phyloP scores from a whole-genome alignment of 768 basidiomycete genomes.

The Hygrophoropsis aurantiaca region DNA sequence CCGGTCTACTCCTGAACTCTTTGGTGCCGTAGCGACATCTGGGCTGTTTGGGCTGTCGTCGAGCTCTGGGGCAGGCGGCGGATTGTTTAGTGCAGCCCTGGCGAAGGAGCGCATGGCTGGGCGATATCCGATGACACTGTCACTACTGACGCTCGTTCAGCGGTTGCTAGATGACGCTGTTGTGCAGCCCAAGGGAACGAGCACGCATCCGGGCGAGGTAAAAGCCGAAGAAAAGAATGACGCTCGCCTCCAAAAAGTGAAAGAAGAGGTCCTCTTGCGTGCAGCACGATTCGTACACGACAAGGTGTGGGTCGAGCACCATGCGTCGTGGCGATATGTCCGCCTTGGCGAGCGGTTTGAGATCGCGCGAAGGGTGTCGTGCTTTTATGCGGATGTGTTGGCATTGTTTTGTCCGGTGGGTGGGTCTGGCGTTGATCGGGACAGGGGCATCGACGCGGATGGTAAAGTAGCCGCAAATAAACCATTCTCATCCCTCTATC shows the following conservation, averaged over 20 bases:
- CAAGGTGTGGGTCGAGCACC: conserved; percentile 86
- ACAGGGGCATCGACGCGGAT: too few relatives aligned
- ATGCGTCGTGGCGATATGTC: conserved; percentile 79
- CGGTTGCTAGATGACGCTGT: conserved; percentile 75
- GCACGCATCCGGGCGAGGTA: too few relatives aligned
- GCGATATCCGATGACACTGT: conserved; percentile 79
- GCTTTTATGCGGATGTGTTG: conserved; percentile 65
- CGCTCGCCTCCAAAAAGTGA: conserved; percentile 71
- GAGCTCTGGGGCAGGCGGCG: too few relatives aligned
- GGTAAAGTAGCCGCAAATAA: too few relatives aligned
- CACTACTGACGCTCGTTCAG: conserved; percentile 74
- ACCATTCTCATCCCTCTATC: conserved; percentile 58
- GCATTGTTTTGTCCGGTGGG: too few relatives aligned
- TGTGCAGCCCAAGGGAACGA: too few relatives aligned
- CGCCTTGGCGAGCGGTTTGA: conserved; percentile 83
- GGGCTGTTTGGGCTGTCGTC: too few relatives aligned
- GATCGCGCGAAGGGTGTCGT: conserved; percentile 67
- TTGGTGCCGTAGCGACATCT: conserved; percentile 59
- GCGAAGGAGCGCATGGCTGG: conserved; percentile 70
- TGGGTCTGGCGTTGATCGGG: too few relatives aligned
- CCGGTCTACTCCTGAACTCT: conserved; percentile 74
- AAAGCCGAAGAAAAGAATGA: too few relatives aligned
- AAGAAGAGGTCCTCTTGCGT: conserved; percentile 81
- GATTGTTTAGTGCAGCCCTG: conserved; percentile 54
- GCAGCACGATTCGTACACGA: conserved; percentile 78